A percentile compares a stretch with the other conserved stretches of the same genome.
These are phyloP conservation scores for Penicillium verhagenii DNA, from an alignment of 495 filamentous ascomycete genomes.

Conservation along the genomic window DNA sequence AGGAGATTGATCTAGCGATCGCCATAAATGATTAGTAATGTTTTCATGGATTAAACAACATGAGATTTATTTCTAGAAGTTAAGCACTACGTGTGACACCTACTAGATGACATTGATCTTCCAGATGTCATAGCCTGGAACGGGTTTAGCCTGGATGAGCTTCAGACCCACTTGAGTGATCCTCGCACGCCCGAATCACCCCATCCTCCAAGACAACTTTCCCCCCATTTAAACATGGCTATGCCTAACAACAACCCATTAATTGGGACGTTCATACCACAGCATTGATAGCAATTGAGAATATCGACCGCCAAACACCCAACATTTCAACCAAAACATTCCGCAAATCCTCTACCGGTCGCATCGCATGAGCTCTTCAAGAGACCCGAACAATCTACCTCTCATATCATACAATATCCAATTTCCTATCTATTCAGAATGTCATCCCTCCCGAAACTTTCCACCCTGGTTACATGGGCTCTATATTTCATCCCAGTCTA, in stretches of 20 bases:
- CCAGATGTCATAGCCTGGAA: conserved; percentile 8
- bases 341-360: not conserved
- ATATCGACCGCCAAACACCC: not conserved
- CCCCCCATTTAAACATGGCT: conserved; percentile 1
- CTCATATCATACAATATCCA: conserved; percentile 3
- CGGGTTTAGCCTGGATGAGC: conserved; percentile 15
- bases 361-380: not conserved
- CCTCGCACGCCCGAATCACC: conserved; percentile 2
- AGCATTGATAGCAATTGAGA: not conserved
- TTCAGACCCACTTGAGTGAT: conserved; percentile 13
- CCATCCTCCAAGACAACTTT: not conserved
- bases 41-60: not conserved
- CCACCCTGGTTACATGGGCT: conserved; percentile 34
- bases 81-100: too few species aligned
- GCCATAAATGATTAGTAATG: conserved; percentile 1
- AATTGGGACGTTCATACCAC: not conserved
- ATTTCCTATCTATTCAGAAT: conserved; percentile 11
- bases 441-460: conserved; percentile 27
- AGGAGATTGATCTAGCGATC: not conserved
- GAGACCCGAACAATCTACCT: not conserved
- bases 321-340: not conserved
- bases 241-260: not conserved
- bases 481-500: conserved; percentile 44
- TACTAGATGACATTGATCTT: not conserved
- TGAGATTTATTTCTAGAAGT: not conserved